Base-by-base conservation (phyloP, 352 stramenopile genomes). In the Stephanocyclus meneghinianus region DNA sequence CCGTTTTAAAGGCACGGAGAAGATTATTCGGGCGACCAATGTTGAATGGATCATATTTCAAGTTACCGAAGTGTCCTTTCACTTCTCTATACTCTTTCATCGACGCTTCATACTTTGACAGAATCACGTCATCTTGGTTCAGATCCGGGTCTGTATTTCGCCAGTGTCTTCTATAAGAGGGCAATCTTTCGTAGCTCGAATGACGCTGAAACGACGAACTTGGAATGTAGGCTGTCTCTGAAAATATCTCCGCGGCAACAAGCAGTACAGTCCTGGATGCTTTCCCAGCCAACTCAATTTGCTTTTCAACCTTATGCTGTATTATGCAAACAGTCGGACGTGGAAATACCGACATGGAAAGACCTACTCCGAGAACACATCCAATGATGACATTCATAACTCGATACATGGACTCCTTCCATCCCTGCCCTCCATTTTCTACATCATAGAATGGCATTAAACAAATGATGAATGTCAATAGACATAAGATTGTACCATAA, bases 391-490 rank as follows among this genome's bases (percentile, higher is more conserved):
- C 78, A 62, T 85, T 85, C 3, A 73, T 30, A 1, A 81, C 35
- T 44, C 78, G 72, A 26, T 63, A 81, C 32, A 85, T 35, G 11
- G 60, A 68, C 44, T 55, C 66, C 1, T 53, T 18, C 73, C 73
- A 85, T 53, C 21, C 15, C 61, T 75, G 62, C 26, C 60, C 26
- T 15, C 76, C 66, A 26, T 57, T 47, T 26, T 71, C 45, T 15
- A 61, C n/a, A 21, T 15, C 35, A 51, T 66, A 74, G 69, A 85
- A 85, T 32, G 78, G 78, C 44, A 81, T 26, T 2, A 85, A 66
- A 32, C 65, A 77, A 42, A 85, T 85, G 32, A 18, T 45, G 71
- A 85, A 85, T 7, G 78, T 85, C 45, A 85, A 62, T 11, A 85
- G 13, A 57, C 63, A 73, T 16, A 85, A 37, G 26, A 85, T 56